A percentile compares a stretch with the other conserved stretches of the same genome.
phyloP scores from a whole-genome alignment of 2,329 filamentous ascomycete species.

The Dissoconium aciculare region DNA sequence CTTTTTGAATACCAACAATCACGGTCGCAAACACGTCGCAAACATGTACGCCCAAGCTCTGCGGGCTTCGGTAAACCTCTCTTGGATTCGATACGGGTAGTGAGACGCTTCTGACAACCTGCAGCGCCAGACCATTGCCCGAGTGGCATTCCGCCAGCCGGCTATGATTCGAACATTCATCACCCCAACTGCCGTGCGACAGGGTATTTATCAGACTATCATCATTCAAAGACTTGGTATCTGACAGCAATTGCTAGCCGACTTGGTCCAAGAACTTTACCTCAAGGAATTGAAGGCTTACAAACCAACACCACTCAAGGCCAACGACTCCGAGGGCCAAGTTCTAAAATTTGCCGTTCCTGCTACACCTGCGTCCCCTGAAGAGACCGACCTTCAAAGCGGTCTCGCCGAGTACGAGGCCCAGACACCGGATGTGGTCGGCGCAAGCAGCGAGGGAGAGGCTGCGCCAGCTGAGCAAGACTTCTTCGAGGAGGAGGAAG shows the following conservation, averaged over 20 bases:
- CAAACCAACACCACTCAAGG: slow-evolving; percentile 73
- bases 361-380: slow-evolving; percentile 70
- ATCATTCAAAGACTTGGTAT: neutral
- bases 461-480: slow-evolving; percentile 49
- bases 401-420: slow-evolving; percentile 89
- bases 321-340: slow-evolving; percentile 73
- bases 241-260: slow-evolving; percentile 45
- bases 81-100: slow-evolving; percentile 15
- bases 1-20: neutral
- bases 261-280: slow-evolving; percentile 96
- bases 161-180: slow-evolving; percentile 46
- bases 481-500: slow-evolving; percentile 39
- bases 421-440: slow-evolving; percentile 89
- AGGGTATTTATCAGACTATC: slow-evolving; percentile 35
- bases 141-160: slow-evolving; percentile 43
- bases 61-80: slow-evolving; percentile 40
- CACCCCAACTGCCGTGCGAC: slow-evolving; percentile 44
- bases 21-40: slow-evolving; percentile 12
- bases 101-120: slow-evolving; percentile 13
- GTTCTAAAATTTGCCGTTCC: slow-evolving; percentile 78
- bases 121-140: slow-evolving; percentile 47
- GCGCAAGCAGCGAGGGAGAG: slow-evolving; percentile 51
- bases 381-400: slow-evolving; percentile 83
- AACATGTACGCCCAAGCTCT: slow-evolving; percentile 47
- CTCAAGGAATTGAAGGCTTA: slow-evolving; percentile 90